phyloP scores from a whole-genome alignment of 345 rosid species.

The Arabis hirsuta region DNA sequence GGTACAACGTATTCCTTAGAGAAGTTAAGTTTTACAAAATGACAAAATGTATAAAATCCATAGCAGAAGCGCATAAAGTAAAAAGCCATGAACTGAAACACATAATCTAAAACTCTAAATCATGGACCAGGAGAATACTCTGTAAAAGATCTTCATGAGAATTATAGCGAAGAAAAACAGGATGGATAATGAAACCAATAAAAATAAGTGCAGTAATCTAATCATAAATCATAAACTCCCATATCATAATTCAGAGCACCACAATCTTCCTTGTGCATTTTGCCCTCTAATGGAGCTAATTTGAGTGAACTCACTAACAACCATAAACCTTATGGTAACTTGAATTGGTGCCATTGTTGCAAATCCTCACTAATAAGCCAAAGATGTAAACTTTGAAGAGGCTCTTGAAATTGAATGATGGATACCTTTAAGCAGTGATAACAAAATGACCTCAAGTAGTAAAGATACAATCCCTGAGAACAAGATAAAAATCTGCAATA shows the following conservation, averaged over 20 bases:
- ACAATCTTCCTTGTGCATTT: conserved; percentile 5
- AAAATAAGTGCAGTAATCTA: neutral
- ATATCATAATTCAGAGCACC: conserved; percentile 4
- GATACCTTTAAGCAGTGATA: conserved; percentile 81
- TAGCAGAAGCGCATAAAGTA: conserved; percentile 1
- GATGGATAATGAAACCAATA: neutral
- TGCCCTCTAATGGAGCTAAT: neutral
- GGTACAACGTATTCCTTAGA: conserved; percentile 8
- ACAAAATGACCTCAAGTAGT: conserved; percentile 65
- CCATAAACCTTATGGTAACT: conserved; percentile 3
- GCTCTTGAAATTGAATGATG: conserved; percentile 14
- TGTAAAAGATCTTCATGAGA: neutral
- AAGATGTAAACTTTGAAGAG: conserved; percentile 20
- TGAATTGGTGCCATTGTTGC: conserved; percentile 2
- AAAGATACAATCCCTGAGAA: conserved; percentile 70
- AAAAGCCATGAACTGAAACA: conserved; percentile 3
- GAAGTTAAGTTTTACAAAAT: conserved; percentile 1
- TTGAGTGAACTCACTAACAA: conserved; percentile 3
- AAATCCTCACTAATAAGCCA: conserved; percentile 18
- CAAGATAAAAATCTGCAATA: conserved; percentile 73
- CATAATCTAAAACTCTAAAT: neutral
- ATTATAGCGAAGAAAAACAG: neutral
- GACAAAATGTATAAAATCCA: neutral
- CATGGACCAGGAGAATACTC: neutral
- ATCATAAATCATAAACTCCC: conserved; percentile 1